Evolutionary conservation across 2,329 filamentous ascomycete genomes (phyloP).

Genomic region (Fusarium stilboides): DNA sequence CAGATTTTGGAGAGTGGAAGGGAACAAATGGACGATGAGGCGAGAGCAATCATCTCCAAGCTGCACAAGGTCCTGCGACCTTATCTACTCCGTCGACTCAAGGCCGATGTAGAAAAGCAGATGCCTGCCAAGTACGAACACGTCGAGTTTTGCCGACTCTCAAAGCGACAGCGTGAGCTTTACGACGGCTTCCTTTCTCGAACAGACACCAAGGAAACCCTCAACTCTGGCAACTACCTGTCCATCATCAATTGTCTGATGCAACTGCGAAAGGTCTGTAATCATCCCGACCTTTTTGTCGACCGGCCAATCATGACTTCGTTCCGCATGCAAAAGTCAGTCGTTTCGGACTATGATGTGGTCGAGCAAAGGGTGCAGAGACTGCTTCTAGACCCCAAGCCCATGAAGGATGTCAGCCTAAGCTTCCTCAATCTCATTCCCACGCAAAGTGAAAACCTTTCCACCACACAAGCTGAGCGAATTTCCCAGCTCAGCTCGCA

Average conservation of each 20-base stretch:
- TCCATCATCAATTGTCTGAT: slow-evolving; percentile 99
- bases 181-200: slow-evolving; percentile 97
- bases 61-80: slow-evolving; percentile 94
- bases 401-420: slow-evolving; percentile 77
- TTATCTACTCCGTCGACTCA: slow-evolving; percentile 90
- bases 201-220: slow-evolving; percentile 88
- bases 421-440: slow-evolving; percentile 86
- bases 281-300: slow-evolving; percentile 96
- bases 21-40: slow-evolving; percentile 94
- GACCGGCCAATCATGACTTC: slow-evolving; percentile 97
- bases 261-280: slow-evolving; percentile 98
- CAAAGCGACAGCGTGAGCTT: slow-evolving; percentile 93
- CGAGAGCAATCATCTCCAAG: slow-evolving; percentile 90
- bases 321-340: slow-evolving; percentile 89
- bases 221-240: slow-evolving; percentile 94
- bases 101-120: slow-evolving; percentile 98
- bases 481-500: slow-evolving; percentile 80
- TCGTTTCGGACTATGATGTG: slow-evolving; percentile 79
- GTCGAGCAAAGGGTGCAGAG: slow-evolving; percentile 80
- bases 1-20: slow-evolving; percentile 96
- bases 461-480: slow-evolving; percentile 66
- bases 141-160: slow-evolving; percentile 94
- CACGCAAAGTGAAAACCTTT: slow-evolving; percentile 77
- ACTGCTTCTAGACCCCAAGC: slow-evolving; percentile 73
- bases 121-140: slow-evolving; percentile 99